Base-by-base conservation (phyloP, 306 rosid genomes). In the Abrus precatorius region DNA sequence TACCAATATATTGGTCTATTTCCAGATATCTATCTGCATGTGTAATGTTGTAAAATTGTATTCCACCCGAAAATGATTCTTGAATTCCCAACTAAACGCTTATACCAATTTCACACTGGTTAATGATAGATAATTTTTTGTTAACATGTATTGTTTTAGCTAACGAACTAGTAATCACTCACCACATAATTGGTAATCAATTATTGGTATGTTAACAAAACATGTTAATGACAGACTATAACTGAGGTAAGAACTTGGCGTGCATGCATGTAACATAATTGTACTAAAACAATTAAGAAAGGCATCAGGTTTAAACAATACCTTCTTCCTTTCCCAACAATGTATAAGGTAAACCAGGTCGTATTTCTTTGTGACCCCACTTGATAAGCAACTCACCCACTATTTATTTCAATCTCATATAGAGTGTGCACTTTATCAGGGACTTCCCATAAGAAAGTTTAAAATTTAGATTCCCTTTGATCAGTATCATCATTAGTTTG, bases 401-500 rank as follows among this genome's bases (percentile, higher is more conserved):
- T n/a, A 12, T 57, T 33, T 69, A 13, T 32, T 69, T 48, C 44
- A 69, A 30, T 69, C 34, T 34, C 49, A 6, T 72, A 53, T 2
- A n/a, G 14, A 4, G 34, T 14, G 34, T 34, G 63, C 14, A 36
- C 14, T 36, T 20, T 7, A 38, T 7, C 2, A 5, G 33, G 50
- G 13, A 40, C 3, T 65, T 12, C 33, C 49, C 33, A 14, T 40
- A 65, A 48, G 14, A 65, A 38, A 68, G 66, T 13, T 60, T 49
- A 1, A 52, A 55, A 83, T 32, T 61, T 69, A 33, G 53, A 70
- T 70, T 59, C 65, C 34, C 14, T 78, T 66, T 60, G 66, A 79
- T 72, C 28, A 74, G 44, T 59, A 13, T 60, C 75, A 84, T 82
- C 28, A 79, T 84, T 34, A 49, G 5, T 80, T 83, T 89, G 87